Percentiles rank a stretch among this genome's conserved stretches.
Conservation (phyloP, 1,284 basidiomycete species). For the Ceratobasidium papillatum region DNA sequence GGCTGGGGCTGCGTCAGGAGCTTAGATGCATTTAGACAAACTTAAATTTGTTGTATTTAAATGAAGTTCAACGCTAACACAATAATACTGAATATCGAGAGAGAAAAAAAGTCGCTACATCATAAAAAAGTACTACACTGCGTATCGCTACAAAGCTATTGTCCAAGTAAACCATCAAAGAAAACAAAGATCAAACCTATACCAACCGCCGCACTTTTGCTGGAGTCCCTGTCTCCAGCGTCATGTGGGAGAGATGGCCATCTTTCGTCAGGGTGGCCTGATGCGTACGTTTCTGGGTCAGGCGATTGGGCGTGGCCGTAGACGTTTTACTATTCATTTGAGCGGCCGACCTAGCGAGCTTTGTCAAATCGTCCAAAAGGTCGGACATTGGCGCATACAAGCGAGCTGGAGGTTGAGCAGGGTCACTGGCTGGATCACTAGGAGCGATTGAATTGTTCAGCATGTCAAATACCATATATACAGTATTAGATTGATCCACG, state of each 20-base stretch:
- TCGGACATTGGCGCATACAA: constrained; percentile 22
- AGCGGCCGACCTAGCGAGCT: constrained; percentile 18
- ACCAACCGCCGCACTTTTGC: background rate
- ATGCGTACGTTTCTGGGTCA: constrained; percentile 12
- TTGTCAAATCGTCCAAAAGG: constrained; percentile 22
- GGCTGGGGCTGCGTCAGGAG: background rate
- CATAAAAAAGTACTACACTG: background rate
- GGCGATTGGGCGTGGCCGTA: background rate
- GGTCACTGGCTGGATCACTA: background rate
- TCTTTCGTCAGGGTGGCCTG: constrained; percentile 5
- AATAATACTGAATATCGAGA: constrained; percentile 6
- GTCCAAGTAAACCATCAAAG: background rate
- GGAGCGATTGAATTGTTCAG: background rate
- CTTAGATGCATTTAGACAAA: background rate
- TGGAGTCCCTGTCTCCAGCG: background rate
- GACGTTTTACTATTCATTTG: constrained; percentile 1
- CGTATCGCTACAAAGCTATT: constrained; percentile 9
- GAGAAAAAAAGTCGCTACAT: background rate
- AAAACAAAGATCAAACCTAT: background rate
- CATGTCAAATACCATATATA: background rate
- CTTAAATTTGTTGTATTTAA: constrained; percentile 32
- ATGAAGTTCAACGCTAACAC: constrained; percentile 28
- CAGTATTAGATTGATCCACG: background rate
- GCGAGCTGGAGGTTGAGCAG: background rate
- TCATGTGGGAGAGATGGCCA: background rate